Conservation (phyloP, 305 asterid species). For the Fraxinus angustifolia region DNA sequence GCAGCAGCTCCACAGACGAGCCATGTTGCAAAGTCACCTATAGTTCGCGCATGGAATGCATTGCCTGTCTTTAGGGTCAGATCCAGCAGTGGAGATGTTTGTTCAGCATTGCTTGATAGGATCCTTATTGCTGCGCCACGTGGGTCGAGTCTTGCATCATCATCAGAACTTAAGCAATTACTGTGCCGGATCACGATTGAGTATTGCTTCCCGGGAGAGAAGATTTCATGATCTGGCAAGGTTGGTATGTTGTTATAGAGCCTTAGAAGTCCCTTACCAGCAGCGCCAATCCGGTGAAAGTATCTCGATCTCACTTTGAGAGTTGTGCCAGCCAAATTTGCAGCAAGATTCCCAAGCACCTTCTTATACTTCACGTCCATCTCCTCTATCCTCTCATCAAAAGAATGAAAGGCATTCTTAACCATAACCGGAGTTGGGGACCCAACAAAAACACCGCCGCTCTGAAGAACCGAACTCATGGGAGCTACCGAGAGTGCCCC, state of each 20-base stretch:
- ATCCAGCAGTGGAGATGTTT: slow-evolving; percentile 37
- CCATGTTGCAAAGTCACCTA: slow-evolving; percentile 67
- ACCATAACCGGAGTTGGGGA: slow-evolving; percentile 55
- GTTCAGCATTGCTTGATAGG: slow-evolving; percentile 28
- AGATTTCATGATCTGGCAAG: slow-evolving; percentile 50
- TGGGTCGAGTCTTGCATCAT: slow-evolving; percentile 63
- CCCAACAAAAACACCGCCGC: slow-evolving; percentile 59
- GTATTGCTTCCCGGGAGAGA: slow-evolving; percentile 40
- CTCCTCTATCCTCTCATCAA: slow-evolving; percentile 60
- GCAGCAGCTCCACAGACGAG: slow-evolving; percentile 64
- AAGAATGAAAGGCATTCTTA: slow-evolving; percentile 35
- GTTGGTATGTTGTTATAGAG: slow-evolving; percentile 37
- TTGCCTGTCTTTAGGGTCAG: slow-evolving; percentile 58
- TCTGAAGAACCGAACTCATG: slow-evolving; percentile 30
- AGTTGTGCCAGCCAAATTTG: slow-evolving; percentile 55
- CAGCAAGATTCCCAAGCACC: slow-evolving; percentile 52
- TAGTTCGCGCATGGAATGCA: slow-evolving; percentile 57
- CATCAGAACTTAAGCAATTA: slow-evolving; percentile 66
- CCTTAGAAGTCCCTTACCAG: slow-evolving; percentile 45
- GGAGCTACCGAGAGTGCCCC: slow-evolving; percentile 72
- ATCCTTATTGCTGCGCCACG: slow-evolving; percentile 65
- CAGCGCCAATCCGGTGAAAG: slow-evolving; percentile 61
- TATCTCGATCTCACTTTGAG: slow-evolving; percentile 48
- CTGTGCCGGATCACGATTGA: slow-evolving; percentile 55
- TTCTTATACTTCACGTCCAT: slow-evolving; percentile 60